A percentile compares a stretch with the other conserved stretches of the same genome.
Conservation (phyloP, 2,329 filamentous ascomycete genomes). For the Gremmenia infestans region DNA sequence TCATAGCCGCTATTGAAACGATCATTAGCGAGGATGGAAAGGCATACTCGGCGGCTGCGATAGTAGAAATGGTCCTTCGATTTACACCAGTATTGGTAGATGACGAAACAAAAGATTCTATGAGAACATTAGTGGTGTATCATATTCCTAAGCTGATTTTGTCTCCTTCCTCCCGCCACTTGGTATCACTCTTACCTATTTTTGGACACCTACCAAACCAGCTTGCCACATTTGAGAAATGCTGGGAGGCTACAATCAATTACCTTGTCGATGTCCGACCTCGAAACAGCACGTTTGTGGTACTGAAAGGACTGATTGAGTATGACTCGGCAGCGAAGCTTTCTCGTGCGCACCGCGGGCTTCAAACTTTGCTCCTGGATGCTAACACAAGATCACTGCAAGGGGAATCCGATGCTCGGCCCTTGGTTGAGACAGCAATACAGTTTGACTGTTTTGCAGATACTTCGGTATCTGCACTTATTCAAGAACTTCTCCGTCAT, state of each 20-base stretch:
- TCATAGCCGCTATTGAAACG: slow-evolving; percentile 39
- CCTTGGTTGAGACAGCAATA: slow-evolving; percentile 45
- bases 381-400: slow-evolving; percentile 37
- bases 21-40: slow-evolving; percentile 55
- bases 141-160: slow-evolving; percentile 55
- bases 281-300: slow-evolving; percentile 29
- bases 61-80: slow-evolving; percentile 48
- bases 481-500: slow-evolving; percentile 27
- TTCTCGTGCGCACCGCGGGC: slow-evolving; percentile 33
- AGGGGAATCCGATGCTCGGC: slow-evolving; percentile 35
- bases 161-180: slow-evolving; percentile 62
- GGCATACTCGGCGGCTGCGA: slow-evolving; percentile 58
- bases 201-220: slow-evolving; percentile 42
- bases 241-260: slow-evolving; percentile 35
- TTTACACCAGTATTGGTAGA: slow-evolving; percentile 38
- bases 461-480: slow-evolving; percentile 29
- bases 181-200: slow-evolving; percentile 61
- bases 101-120: slow-evolving; percentile 39
- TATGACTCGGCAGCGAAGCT: slow-evolving; percentile 36
- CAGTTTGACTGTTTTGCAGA: slow-evolving; percentile 27
- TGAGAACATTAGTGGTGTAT: slow-evolving; percentile 47
- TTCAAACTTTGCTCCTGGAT: slow-evolving; percentile 46
- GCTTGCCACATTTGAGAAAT: slow-evolving; percentile 18
- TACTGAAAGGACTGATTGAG: slow-evolving; percentile 44
- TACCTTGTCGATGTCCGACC: slow-evolving; percentile 33